These are phyloP conservation scores for Cenchrus fungigraminus DNA, from an alignment of 176 grass and related monocot genomes.

Conservation along the genomic window DNA sequence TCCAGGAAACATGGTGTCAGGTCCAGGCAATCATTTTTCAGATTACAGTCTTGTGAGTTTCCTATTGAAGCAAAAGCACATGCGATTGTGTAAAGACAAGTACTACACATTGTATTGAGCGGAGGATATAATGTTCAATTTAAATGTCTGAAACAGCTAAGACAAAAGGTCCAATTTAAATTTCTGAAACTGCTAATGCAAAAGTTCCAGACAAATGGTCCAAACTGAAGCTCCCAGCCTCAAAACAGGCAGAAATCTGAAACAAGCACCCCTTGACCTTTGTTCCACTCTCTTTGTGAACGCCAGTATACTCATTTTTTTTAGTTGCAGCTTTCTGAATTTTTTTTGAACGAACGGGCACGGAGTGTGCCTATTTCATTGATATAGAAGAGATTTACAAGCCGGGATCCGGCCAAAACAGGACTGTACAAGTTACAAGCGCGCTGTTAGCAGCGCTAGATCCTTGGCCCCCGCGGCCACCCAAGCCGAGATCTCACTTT, in stretches of 20 bases:
- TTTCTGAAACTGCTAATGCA: not conserved
- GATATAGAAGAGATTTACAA: too few species aligned
- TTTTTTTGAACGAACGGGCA: too few species aligned
- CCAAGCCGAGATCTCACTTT: too few species aligned
- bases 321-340: not conserved
- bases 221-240: not conserved
- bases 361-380: too few species aligned
- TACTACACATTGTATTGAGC: not conserved
- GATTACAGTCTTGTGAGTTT: not conserved
- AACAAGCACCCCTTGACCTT: not conserved
- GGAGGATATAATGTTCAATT: not conserved
- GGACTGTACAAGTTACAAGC: too few species aligned
- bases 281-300: not conserved
- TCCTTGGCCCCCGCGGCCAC: too few species aligned
- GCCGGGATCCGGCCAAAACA: too few species aligned
- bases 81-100: not conserved
- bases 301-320: not conserved
- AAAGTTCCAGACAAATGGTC: not conserved
- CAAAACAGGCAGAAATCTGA: not conserved
- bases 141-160: not conserved
- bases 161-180: not conserved
- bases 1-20: not conserved
- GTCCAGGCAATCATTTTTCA: not conserved
- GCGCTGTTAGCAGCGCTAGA: too few species aligned
- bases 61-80: not conserved